Evolutionary conservation across 2,329 filamentous ascomycete genomes (phyloP).

Genomic region (Penicillium sp.): DNA sequence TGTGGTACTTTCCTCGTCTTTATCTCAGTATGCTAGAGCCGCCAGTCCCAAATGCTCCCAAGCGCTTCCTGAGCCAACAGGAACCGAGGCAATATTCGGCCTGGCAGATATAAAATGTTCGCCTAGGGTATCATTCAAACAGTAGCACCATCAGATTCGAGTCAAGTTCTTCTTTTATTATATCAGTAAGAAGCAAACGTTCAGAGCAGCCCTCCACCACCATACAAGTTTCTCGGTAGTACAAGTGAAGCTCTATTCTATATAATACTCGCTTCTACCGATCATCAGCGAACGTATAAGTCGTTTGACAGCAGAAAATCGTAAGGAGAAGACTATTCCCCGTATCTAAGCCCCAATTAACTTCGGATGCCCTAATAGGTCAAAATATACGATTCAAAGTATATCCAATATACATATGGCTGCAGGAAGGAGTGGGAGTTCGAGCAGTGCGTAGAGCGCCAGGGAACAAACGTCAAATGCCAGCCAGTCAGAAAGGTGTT

Average conservation of each 20-base stretch:
- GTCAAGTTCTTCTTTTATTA: neutral
- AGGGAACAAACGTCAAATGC: slow-evolving; percentile 8
- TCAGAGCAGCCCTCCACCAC: neutral
- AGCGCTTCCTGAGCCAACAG: neutral
- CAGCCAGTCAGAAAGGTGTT: neutral
- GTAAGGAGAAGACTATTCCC: slow-evolving; percentile 1
- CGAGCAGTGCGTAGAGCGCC: neutral
- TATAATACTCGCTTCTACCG: slow-evolving; percentile 1
- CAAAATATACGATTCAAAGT: slow-evolving; percentile 4
- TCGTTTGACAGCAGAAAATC: slow-evolving; percentile 1
- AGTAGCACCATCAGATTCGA: neutral
- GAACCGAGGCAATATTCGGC: neutral
- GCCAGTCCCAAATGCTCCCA: neutral
- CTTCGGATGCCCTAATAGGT: slow-evolving; percentile 1
- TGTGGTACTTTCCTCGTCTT: neutral
- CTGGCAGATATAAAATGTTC: neutral
- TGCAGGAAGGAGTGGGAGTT: slow-evolving; percentile 3
- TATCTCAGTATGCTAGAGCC: neutral
- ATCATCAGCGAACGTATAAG: neutral
- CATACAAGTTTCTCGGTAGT: neutral
- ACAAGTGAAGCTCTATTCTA: neutral
- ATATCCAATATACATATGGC: slow-evolving; percentile 9
- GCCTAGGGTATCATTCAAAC: neutral
- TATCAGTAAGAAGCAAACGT: neutral
- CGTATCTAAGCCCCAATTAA: slow-evolving; percentile 1